Base-by-base conservation (phyloP, 495 filamentous ascomycete species). In the Aspergillus avenaceus region DNA sequence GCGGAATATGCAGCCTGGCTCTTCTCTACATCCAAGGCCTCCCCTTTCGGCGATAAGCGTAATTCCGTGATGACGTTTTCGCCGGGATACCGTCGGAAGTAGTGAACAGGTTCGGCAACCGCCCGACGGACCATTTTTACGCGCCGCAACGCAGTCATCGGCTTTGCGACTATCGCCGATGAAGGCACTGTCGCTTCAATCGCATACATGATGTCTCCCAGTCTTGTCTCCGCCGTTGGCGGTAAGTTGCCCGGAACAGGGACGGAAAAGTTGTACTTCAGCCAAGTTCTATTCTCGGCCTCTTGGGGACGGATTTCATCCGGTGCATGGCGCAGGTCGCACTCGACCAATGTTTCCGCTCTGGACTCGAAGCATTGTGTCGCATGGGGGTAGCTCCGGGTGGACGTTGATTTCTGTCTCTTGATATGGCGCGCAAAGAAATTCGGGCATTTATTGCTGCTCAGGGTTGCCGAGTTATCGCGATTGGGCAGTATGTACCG, bases 121-220 rank as follows among this genome's bases (percentile, higher is more conserved):
- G 22, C 13, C 2, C 42, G 21, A 9, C 41, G 31, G 1, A 22
- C 14, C 12, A 52, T 46, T 16, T 31, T 14, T 28, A 45, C 23
- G n/a, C 4, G 28, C 14, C 19, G 31, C 18, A 22, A 16, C 6
- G 34, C 14, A 8, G 12, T 6, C 29, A 24, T 16, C 13, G 22
- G 9, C 11, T 8, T 27, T 5, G 28, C 5, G 21, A 22, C 2
- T 29, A 13, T n/a, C n/a, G 32, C 16, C 1, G 26, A 3, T 2
- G 28, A 21, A 2, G 34, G 18, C 11, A 21, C 19, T 2, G 29
- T 29, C 1, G 49, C 49, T 14, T 11, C 29, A 13, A 52, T 52
- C 16, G n/a, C 24, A 40, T 52, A 52, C 11, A 24, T 46, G 32
- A 52, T 23, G 14, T 22, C 32, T 12, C 49, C 42, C 4, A 52